Conservation (phyloP, 495 filamentous ascomycete genomes). For the Trichoderma erinaceum region DNA sequence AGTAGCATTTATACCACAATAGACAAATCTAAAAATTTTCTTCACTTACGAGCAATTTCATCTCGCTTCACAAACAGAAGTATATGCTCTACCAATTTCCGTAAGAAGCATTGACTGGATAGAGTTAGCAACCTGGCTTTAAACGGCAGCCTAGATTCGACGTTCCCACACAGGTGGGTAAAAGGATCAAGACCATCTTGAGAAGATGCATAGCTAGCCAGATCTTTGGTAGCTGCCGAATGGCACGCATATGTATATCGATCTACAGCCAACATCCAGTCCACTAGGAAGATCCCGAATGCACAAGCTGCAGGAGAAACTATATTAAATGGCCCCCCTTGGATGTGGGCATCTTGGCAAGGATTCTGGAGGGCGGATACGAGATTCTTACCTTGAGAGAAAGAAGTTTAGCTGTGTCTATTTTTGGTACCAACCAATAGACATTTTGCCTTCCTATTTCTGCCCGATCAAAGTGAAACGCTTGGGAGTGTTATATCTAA, state of each 20-base stretch:
- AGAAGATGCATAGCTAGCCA: neutral
- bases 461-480: too few species aligned
- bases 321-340: too few species aligned
- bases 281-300: too few species aligned
- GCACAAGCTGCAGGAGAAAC: too few species aligned
- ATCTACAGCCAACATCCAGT: too few species aligned
- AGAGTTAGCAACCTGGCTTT: too few species aligned
- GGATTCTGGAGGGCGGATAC: neutral
- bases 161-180: too few species aligned
- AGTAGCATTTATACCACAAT: neutral
- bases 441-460: too few species aligned
- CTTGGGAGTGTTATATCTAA: too few species aligned
- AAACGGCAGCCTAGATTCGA: too few species aligned
- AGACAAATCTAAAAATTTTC: neutral
- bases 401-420: neutral
- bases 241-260: neutral
- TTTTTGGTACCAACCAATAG: neutral
- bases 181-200: too few species aligned
- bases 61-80: neutral
- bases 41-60: neutral
- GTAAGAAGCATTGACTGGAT: too few species aligned
- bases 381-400: neutral
- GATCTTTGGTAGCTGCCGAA: neutral
- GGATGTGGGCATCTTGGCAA: neutral
- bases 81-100: neutral